Percentiles rank a stretch among this genome's conserved stretches.
Evolutionary conservation across 2,329 filamentous ascomycete genomes (phyloP).

Genomic region (Fusarium dimerum): DNA sequence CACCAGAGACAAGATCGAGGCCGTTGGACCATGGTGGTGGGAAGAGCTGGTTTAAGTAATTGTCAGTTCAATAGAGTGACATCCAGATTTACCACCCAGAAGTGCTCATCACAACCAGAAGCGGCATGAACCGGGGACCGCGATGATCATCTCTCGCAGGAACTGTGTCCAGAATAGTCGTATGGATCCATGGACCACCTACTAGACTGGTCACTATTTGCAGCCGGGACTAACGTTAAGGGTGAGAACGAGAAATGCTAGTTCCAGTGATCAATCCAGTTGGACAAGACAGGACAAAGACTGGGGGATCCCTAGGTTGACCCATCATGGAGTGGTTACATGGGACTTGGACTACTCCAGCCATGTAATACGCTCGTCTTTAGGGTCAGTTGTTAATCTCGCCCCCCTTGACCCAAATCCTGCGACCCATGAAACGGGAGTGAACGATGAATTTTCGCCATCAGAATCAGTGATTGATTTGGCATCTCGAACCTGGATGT

Average conservation of each 20-base stretch:
- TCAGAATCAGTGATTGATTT: too few relatives aligned
- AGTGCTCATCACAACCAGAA: conserved; percentile 6
- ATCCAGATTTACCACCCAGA: not conserved
- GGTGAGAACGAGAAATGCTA: not conserved
- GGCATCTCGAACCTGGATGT: too few relatives aligned
- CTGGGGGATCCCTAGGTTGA: not conserved
- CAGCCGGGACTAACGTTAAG: not conserved
- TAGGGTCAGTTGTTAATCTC: too few relatives aligned
- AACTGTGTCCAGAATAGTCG: conserved; percentile 6
- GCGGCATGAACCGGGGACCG: conserved; percentile 1
- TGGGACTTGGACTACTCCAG: not conserved
- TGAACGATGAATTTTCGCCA: too few relatives aligned
- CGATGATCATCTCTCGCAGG: conserved; percentile 7
- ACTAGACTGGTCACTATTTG: not conserved
- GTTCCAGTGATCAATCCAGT: not conserved
- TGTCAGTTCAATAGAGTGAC: not conserved
- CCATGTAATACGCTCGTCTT: too few relatives aligned
- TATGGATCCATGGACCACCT: conserved; percentile 1
- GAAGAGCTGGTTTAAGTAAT: not conserved
- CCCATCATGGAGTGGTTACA: not conserved
- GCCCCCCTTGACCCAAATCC: too few relatives aligned
- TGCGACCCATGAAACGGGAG: too few relatives aligned
- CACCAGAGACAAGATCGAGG: not conserved
- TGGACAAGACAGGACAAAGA: not conserved
- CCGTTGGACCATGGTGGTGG: not conserved